Evolutionary conservation across 371 early-diverging fungal species (phyloP).

Genomic region (Coemansia sp.): DNA sequence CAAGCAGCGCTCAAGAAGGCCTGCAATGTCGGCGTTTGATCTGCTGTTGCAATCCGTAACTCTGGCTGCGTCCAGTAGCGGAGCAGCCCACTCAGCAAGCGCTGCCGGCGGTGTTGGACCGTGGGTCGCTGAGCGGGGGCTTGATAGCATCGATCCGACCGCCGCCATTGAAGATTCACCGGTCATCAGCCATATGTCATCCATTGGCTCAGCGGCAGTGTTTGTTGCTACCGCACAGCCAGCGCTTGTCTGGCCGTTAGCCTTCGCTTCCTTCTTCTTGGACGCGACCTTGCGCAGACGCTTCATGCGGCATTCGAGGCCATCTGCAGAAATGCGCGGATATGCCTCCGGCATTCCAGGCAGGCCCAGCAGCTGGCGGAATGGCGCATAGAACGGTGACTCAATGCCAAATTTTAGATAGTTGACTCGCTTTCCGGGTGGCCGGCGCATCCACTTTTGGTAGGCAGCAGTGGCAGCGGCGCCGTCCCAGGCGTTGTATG

Average conservation of each 20-base stretch:
- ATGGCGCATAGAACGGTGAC: slow-evolving; percentile 57
- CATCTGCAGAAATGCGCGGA: slow-evolving; percentile 14
- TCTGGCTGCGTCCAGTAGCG: slow-evolving; percentile 6
- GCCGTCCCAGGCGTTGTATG: slow-evolving; percentile 46
- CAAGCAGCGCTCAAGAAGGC: slow-evolving; percentile 31
- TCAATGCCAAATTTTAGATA: slow-evolving; percentile 50
- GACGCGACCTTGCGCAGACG: slow-evolving; percentile 24
- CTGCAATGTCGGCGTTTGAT: not conserved
- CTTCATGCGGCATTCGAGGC: slow-evolving; percentile 37
- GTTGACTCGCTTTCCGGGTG: slow-evolving; percentile 56
- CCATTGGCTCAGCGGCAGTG: not conserved
- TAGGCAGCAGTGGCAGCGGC: slow-evolving; percentile 24
- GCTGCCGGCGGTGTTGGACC: not conserved
- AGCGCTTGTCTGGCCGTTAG: not conserved
- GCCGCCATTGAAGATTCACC: slow-evolving; percentile 25
- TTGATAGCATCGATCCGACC: slow-evolving; percentile 9
- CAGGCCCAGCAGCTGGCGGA: slow-evolving; percentile 43
- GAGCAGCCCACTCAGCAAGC: slow-evolving; percentile 15
- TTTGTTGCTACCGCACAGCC: slow-evolving; percentile 3
- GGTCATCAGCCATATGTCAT: slow-evolving; percentile 21
- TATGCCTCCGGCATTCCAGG: slow-evolving; percentile 11
- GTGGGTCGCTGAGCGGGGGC: not conserved
- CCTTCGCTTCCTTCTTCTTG: not conserved
- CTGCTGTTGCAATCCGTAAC: not conserved
- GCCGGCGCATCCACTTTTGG: slow-evolving; percentile 43